Base-by-base conservation (phyloP, 768 basidiomycete genomes). In the Leccinum olivaceopallidum region DNA sequence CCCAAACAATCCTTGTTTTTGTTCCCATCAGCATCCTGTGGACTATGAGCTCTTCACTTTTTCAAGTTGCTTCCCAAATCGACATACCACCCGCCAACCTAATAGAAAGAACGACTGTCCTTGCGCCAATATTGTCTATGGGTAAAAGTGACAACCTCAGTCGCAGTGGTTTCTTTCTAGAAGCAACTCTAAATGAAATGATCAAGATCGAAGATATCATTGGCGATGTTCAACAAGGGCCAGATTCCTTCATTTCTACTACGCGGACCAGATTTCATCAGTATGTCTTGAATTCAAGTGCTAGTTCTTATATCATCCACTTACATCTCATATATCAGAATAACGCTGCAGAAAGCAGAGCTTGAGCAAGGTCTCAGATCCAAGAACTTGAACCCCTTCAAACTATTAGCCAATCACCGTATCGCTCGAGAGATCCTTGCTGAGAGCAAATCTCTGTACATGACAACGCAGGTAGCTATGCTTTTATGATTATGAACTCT, bases 101-200 rank as follows among this genome's bases (percentile, higher is more conserved):
- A 13, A 9, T 34, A 12, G 14, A 24, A 9, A 10, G 1, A 37
- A 48, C 32, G 32, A 32, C 32, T 32, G 32, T 32, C 32, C 32
- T 32, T 0, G 10, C 10, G 32, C 32, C 32, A 20, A 60, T 16
- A 48, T 30, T 30, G 30, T 30, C 30, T 30, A 30, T 30, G 30
- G 30, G 9, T 30, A 30, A 30, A 30, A 30, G 30, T 30, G 49
- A 32, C 18, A 34, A 10, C 1, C 26, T 67, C n/a, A 20, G 36
- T 5, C 34, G 50, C 1, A 47, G 52, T 18, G 49, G 57, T 6
- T 6, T 59, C 7, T 55, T 16, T 47, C 61, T 68, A 13, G 56
- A 63, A 7, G 61, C 56, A 2, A 65, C 62, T 9, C 30, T 63
- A 4, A 54, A 58, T 2, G 64, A 65, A 53, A 36, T 60, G 32